Evolutionary conservation across 345 rosid species (phyloP).

Genomic region (Lepidium sativum): DNA sequence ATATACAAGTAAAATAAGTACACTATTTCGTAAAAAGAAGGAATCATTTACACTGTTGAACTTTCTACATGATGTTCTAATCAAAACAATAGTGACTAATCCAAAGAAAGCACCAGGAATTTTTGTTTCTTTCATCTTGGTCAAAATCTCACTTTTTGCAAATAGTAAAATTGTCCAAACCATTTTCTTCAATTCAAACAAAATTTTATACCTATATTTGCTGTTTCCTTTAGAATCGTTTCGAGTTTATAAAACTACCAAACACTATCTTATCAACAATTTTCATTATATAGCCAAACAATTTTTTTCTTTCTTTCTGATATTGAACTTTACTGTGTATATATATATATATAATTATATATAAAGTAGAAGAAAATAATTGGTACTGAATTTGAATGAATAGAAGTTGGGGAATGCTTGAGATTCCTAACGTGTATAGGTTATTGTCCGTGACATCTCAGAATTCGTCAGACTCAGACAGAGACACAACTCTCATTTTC

Average conservation of each 20-base stretch:
- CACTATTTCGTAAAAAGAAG: background rate
- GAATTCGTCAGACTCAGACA: conserved; percentile 22
- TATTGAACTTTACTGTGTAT: background rate
- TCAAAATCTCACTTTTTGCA: conserved; percentile 10
- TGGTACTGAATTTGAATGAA: conserved; percentile 10
- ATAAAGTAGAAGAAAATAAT: conserved; percentile 2
- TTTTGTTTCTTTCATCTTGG: background rate
- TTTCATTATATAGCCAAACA: background rate
- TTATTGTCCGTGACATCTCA: conserved; percentile 25
- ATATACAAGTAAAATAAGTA: background rate
- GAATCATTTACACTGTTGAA: background rate
- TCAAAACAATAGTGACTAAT: background rate
- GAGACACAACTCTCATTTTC: conserved; percentile 21
- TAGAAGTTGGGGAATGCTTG: conserved; percentile 13
- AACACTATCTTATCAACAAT: background rate
- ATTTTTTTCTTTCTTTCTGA: background rate
- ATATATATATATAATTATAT: background rate
- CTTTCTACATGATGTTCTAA: background rate
- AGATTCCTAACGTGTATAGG: conserved; percentile 26
- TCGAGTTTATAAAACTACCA: background rate
- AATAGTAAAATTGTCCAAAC: background rate
- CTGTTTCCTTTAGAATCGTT: background rate
- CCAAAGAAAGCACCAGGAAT: background rate
- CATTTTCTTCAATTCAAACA: background rate
- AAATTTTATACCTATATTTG: background rate